Evolutionary conservation across 1,284 basidiomycete species (phyloP).

Genomic region (Kwoniella shivajii): DNA sequence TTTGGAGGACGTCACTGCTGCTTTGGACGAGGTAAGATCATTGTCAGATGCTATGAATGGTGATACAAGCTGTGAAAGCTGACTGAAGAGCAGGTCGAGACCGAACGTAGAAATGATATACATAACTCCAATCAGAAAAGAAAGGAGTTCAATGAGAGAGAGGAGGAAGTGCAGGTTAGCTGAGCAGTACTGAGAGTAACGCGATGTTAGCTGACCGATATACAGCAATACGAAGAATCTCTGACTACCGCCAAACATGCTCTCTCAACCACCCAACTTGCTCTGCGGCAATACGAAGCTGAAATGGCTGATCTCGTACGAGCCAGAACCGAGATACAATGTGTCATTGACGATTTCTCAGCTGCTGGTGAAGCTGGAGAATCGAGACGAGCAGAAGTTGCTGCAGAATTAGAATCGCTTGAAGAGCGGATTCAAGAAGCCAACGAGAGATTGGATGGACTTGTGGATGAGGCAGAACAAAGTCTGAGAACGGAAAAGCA

Average conservation of each 20-base stretch:
- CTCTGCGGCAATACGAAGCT: slow-evolving; percentile 44
- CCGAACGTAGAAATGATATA: slow-evolving; percentile 75
- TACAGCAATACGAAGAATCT: slow-evolving; percentile 70
- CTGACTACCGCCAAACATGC: slow-evolving; percentile 72
- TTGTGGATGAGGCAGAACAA: slow-evolving; percentile 70
- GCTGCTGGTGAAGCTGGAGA: slow-evolving; percentile 68
- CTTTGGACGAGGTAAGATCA: slow-evolving; percentile 67
- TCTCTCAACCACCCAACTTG: slow-evolving; percentile 64
- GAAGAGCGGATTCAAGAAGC: slow-evolving; percentile 66
- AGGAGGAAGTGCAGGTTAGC: slow-evolving; percentile 77
- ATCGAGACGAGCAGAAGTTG: slow-evolving; percentile 58
- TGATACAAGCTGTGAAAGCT: no score
- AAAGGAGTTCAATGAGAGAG: slow-evolving; percentile 77
- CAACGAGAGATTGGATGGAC: slow-evolving; percentile 63
- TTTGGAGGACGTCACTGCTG: slow-evolving; percentile 80
- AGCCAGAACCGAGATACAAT: slow-evolving; percentile 76
- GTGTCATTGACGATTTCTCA: slow-evolving; percentile 77
- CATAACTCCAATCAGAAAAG: slow-evolving; percentile 79
- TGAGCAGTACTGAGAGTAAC: neutral
- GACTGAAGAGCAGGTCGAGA: slow-evolving; percentile 56
- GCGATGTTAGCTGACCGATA: neutral
- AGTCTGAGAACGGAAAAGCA: slow-evolving; percentile 63
- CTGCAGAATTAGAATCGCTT: slow-evolving; percentile 66
- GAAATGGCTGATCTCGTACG: slow-evolving; percentile 68
- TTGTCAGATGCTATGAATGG: neutral